Conservation (phyloP, 768 basidiomycete genomes). For the Mycena amicta region DNA sequence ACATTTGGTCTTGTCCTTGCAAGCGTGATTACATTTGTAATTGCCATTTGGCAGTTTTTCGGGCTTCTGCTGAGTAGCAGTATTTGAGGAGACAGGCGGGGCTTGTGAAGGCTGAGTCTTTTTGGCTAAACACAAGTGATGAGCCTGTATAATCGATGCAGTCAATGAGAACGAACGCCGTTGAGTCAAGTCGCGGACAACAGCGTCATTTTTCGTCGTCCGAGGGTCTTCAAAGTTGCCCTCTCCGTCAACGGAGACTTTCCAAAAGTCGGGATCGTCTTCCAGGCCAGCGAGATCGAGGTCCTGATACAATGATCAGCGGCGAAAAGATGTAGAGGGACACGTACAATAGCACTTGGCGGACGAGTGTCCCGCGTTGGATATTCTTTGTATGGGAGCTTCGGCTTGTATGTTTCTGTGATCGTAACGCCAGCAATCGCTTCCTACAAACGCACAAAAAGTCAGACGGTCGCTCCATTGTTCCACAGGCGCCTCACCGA, state of each 20-base stretch:
- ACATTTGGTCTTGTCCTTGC: conserved; percentile 77
- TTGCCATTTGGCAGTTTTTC: conserved; percentile 63
- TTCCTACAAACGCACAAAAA: conserved; percentile 55
- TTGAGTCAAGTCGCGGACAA: conserved; percentile 40
- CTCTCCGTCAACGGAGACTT: conserved; percentile 47
- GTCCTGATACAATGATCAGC: conserved; percentile 39
- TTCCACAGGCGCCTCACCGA: conserved; percentile 46
- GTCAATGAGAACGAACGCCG: conserved; percentile 23
- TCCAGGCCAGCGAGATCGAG: conserved; percentile 67
- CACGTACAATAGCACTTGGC: conserved; percentile 54
- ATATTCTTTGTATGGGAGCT: conserved; percentile 54
- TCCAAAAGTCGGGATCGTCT: conserved; percentile 71
- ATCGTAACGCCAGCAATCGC: conserved; percentile 68
- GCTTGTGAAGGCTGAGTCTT: conserved; percentile 5
- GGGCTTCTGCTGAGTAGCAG: conserved; percentile 13
- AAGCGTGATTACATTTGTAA: conserved; percentile 73
- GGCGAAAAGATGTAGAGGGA: background rate
- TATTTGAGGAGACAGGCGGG: conserved; percentile 4
- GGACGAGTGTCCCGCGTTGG: conserved; percentile 76
- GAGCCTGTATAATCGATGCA: background rate
- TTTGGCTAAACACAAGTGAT: no score
- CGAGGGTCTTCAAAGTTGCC: conserved; percentile 29
- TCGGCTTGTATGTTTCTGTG: conserved; percentile 58
- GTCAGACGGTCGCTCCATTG: background rate
- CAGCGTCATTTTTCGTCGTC: conserved; percentile 25